Conservation (phyloP, 2,329 filamentous ascomycete species). For the Monilinia vaccinii-corymbosi region DNA sequence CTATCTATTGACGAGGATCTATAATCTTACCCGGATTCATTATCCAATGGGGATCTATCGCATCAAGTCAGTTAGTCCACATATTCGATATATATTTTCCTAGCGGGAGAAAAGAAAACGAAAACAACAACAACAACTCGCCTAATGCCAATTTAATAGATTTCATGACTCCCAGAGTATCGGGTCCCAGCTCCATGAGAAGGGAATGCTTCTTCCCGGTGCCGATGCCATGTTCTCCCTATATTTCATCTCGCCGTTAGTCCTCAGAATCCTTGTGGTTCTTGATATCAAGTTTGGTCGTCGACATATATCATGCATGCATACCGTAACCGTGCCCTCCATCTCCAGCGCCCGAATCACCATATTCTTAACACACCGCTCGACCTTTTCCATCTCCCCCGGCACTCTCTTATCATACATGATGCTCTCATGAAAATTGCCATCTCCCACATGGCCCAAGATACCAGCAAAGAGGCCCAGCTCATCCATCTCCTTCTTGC, state of each 20-base stretch:
- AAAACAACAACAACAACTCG: too few species aligned
- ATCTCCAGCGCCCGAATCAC: slow-evolving; percentile 83
- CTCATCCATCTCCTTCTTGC: slow-evolving; percentile 81
- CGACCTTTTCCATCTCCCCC: slow-evolving; percentile 64
- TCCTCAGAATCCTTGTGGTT: background rate
- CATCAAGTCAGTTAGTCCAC: background rate
- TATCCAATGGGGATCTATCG: slow-evolving; percentile 67
- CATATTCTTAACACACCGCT: slow-evolving; percentile 81
- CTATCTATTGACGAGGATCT: slow-evolving; percentile 41
- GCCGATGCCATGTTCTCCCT: slow-evolving; percentile 75
- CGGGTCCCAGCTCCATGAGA: slow-evolving; percentile 67
- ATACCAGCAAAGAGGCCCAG: slow-evolving; percentile 81
- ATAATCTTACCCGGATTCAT: slow-evolving; percentile 93
- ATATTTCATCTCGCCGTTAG: background rate
- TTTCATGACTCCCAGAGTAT: slow-evolving; percentile 77
- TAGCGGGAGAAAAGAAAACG: background rate
- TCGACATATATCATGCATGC: slow-evolving; percentile 13
- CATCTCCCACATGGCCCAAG: slow-evolving; percentile 83
- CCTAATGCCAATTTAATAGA: slow-evolving; percentile 66
- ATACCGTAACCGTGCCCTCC: slow-evolving; percentile 78
- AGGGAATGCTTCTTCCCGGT: slow-evolving; percentile 79
- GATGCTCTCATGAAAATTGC: slow-evolving; percentile 91
- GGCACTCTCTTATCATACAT: slow-evolving; percentile 69
- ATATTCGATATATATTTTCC: too few species aligned
- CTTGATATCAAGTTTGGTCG: background rate